Conservation (phyloP, 2,329 filamentous ascomycete species). For the Nigrospora oryzae region DNA sequence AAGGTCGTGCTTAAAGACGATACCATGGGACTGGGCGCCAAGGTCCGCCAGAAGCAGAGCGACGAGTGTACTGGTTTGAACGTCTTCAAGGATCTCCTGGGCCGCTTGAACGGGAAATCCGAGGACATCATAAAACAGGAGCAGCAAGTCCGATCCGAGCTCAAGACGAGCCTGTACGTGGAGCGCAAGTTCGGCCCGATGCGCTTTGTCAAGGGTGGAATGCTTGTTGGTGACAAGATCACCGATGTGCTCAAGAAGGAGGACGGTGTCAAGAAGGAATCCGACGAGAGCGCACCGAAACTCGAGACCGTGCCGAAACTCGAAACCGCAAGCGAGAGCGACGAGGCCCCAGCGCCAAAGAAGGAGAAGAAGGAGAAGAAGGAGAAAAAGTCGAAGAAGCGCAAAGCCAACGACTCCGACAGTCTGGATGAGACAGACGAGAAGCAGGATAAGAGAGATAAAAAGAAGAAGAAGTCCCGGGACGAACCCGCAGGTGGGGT, state of each 20-base stretch:
- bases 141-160: conserved; percentile 56
- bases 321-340: conserved; percentile 5
- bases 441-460: conserved; percentile 16
- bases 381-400: conserved; percentile 30
- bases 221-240: conserved; percentile 51
- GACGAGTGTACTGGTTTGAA: conserved; percentile 79
- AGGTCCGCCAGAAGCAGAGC: conserved; percentile 52
- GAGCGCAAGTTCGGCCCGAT: conserved; percentile 71
- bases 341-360: conserved; percentile 3
- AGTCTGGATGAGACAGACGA: conserved; percentile 23
- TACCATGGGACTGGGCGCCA: conserved; percentile 80
- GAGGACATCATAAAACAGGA: conserved; percentile 66
- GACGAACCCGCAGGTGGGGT: conserved; percentile 8
- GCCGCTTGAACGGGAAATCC: conserved; percentile 80
- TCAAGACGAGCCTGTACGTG: conserved; percentile 66
- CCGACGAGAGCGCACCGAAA: conserved; percentile 23
- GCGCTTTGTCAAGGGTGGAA: conserved; percentile 81
- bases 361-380: conserved; percentile 20
- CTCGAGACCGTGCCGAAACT: conserved; percentile 23
- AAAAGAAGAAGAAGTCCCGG: conserved; percentile 25
- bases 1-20: conserved; percentile 83
- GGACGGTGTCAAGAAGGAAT: conserved; percentile 10
- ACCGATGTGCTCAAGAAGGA: conserved; percentile 31
- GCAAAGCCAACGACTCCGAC: conserved; percentile 25
- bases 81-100: conserved; percentile 77